Base-by-base conservation (phyloP, 2,329 filamentous ascomycete genomes). In the Daldinia eschscholtzii region DNA sequence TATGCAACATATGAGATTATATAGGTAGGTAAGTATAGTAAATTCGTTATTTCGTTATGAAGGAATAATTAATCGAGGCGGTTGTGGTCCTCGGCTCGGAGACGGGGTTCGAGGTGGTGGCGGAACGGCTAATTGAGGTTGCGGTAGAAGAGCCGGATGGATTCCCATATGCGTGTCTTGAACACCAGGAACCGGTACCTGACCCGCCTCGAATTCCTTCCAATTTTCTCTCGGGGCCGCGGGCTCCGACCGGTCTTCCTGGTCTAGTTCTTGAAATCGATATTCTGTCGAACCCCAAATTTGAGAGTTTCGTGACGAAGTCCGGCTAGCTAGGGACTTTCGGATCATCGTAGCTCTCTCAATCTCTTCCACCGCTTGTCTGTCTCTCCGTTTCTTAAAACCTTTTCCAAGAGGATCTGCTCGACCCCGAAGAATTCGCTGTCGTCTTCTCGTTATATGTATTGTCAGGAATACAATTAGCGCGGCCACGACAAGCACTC, bases 141-240 rank as follows among this genome's bases (percentile, higher is more conserved):
- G 50, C 1, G 72, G 64, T 18, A 69, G 70, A 48, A 78, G 73
- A 0, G 76, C 76, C 41, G 77, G 77, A 26, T 78, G 77, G 9
- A 73, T 64, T 41, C 61, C 71, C 37, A 61, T 65, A 63, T 35
- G 70, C 33, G 52, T 68, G 26, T 70, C 63, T 23, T 66, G 57
- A 5, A 68, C 63, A 37, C 64, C 61, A 6, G 78, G 75, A 4
- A 67, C 68, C 2, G 74, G 74, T 48, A 75, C 76, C 2, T 78
- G 58, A 39, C 74, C 73, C 2, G 81, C 81, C 70, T 83, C 82
- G 69, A 79, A 79, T 28, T 78, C 78, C 67, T 83, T 83, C 79
- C 78, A 81, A 39, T 82, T 79, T 1, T 30, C 76, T 37, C 72
- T 76, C 1, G 79, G 64, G 9, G 61, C 75, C 42, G 64, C 68